Percentiles rank a stretch among this genome's conserved stretches.
Evolutionary conservation across 768 basidiomycete species (phyloP).

Genomic region (Tubosaeta sp.): DNA sequence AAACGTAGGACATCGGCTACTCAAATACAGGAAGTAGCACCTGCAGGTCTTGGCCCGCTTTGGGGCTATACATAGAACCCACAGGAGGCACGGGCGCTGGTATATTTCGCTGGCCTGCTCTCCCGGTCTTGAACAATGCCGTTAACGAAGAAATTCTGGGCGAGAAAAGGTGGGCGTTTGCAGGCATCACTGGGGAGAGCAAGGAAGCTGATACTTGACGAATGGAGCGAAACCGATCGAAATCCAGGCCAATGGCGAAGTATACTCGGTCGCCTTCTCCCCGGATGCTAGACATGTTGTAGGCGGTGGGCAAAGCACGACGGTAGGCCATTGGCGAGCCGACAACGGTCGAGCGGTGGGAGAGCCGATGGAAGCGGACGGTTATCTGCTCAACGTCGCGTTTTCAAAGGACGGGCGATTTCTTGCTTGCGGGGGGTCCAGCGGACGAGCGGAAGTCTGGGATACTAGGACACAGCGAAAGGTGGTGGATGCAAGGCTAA

Average conservation of each 20-base stretch:
- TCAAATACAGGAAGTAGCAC: conserved; percentile 1
- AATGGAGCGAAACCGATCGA: conserved; percentile 2
- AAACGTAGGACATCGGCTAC: background rate
- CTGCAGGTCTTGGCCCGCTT: background rate
- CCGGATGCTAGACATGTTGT: conserved; percentile 3
- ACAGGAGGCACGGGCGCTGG: background rate
- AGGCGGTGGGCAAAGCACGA: conserved; percentile 1
- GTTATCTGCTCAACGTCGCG: background rate
- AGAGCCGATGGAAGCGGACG: background rate
- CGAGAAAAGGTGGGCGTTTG: background rate
- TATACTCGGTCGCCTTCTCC: conserved; percentile 4
- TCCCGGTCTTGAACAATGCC: background rate
- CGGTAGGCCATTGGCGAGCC: conserved; percentile 3
- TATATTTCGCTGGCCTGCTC: background rate
- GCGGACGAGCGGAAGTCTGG: conserved; percentile 7
- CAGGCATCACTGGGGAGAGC: background rate
- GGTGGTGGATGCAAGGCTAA: background rate
- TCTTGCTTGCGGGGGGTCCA: conserved; percentile 1
- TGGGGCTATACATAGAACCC: background rate
- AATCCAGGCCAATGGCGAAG: conserved; percentile 1
- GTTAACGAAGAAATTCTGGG: background rate
- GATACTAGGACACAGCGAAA: conserved; percentile 3
- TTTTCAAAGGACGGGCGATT: conserved; percentile 8
- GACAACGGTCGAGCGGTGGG: conserved; percentile 2
- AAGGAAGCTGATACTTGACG: background rate